Evolutionary conservation across 345 rosid genomes (phyloP), one percentile per base, ranked within the genome.

Genomic region (Gossypium anomalum): DNA sequence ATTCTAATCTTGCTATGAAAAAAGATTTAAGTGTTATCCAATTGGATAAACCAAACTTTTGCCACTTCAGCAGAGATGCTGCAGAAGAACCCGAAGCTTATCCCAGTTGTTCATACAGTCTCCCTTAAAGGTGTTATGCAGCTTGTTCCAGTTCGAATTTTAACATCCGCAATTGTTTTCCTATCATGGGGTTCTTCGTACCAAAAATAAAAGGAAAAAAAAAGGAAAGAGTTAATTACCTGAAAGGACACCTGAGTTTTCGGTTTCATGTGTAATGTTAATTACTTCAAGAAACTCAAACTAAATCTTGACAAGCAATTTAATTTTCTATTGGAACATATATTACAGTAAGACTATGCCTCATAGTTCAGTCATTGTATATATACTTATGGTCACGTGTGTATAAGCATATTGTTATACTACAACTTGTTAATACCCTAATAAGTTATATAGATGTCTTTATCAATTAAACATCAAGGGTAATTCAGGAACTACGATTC

Each of bases 11-110:
- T 44, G 11, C 49, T 25, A 44, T 29, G 4, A 57, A 19, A 12
- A 52, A 60, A 60, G 19, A 65, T 14, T 48, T 48, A 12, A 12
- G 72, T 43, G 64, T n/a, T 27, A 13, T 25, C 52, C 67, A 56
- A 71, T 15, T 66, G 80, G 83, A 84, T 73, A 75, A 78, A 77
- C 53, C 65, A 75, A 58, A 65, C 67, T 67, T 52, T 70, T 57
- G 60, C 81, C 82, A 63, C 41, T 41, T 38, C 52, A 71, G 51
- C 20, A 56, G 9, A 71, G 60, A 56, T 56, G 60, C 60, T 56
- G 60, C 60, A 56, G 20, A 20, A 56, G 20, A 20, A 45, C 13
- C 48, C 48, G 12, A 11, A 45, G 48, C 48, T 45, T 8, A 45
- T 34, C 41, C 34, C 41, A 53, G 57, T 53, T 53, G 57, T 53